Evolutionary conservation across 2,329 filamentous ascomycete species (phyloP).

Genomic region (Dothistroma septosporum): DNA sequence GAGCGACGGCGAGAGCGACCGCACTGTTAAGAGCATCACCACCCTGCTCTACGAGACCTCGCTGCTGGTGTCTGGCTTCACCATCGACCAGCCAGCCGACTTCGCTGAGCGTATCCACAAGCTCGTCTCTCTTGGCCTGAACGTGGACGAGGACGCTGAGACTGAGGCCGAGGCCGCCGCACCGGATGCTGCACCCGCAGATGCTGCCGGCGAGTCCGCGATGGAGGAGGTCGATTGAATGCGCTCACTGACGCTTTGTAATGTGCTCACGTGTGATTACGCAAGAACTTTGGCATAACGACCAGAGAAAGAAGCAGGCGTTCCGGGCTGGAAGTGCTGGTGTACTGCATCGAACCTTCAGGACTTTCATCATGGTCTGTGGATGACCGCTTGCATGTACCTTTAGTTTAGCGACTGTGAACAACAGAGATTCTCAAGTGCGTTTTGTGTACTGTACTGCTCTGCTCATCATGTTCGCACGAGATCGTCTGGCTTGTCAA

Average conservation of each 20-base stretch:
- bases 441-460: background rate
- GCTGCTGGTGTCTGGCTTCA: conserved; percentile 97
- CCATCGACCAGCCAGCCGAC: conserved; percentile 95
- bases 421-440: background rate
- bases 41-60: conserved; percentile 99
- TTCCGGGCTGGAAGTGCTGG: conserved; percentile 7
- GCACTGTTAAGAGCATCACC: conserved; percentile 98
- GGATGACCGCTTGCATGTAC: conserved; percentile 6
- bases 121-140: conserved; percentile 94
- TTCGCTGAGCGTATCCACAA: conserved; percentile 99
- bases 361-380: background rate
- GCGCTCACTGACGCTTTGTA: conserved; percentile 16
- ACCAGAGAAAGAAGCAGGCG: conserved; percentile 16
- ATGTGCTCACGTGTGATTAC: conserved; percentile 19
- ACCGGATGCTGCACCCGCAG: conserved; percentile 57
- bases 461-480: background rate
- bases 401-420: conserved; percentile 7
- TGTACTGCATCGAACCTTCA: conserved; percentile 6
- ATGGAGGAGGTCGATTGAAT: conserved; percentile 99
- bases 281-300: conserved; percentile 17
- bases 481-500: background rate
- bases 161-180: conserved; percentile 56
- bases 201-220: conserved; percentile 75
- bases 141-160: conserved; percentile 92
- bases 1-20: conserved; percentile 94